Evolutionary conservation across 1,139 yeast species (phyloP), one percentile per base, ranked within the genome.

Genomic region (Lodderomyces orthopsilosis): DNA sequence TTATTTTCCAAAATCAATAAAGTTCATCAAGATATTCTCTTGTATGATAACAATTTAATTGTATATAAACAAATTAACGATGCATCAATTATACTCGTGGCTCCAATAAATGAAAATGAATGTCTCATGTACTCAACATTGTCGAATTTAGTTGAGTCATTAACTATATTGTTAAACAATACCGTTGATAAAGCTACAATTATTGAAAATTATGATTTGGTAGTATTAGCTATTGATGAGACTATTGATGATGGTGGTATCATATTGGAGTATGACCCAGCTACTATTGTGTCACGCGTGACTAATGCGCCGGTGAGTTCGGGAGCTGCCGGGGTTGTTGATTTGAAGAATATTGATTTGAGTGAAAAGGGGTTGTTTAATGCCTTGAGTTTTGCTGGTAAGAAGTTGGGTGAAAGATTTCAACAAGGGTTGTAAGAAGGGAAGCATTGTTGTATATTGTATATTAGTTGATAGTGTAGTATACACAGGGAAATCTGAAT

Each of bases 241-340:
- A 79, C 95, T 19, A 74, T 93, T 45, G 98, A 93, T 61, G 94
- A 87, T 55, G 96, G 98, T 22, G 96, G 98, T 22, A 81, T 93
- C 51, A 83, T 94, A 49, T 75, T 94, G 54, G 98, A 93, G 65
- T 85, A 90, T 35, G 98, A 93, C 58, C 83, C 95, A 3, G 81
- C 85, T 37, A 81, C 89, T 40, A 87, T 93, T 55, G 93, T 91
- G 5, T 80, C 95, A 15, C 78, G 98, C 63, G 96, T 91, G 14
- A 86, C 97, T 27, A 80, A 81, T 53, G 83, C 94, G 24, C 96
- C 97, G 28, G 51, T 62, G 30, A 52, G 62, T 35, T 26, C 28
- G 22, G 60, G 56, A 47, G 43, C 44, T 23, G 41, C 42, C 22
- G 78, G 74, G 40, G 75, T 80, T 50, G 75, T 79, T 46, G 75